Evolutionary conservation across 805 yeast genomes (phyloP).

Genomic region (Lipomyces japonicus): DNA sequence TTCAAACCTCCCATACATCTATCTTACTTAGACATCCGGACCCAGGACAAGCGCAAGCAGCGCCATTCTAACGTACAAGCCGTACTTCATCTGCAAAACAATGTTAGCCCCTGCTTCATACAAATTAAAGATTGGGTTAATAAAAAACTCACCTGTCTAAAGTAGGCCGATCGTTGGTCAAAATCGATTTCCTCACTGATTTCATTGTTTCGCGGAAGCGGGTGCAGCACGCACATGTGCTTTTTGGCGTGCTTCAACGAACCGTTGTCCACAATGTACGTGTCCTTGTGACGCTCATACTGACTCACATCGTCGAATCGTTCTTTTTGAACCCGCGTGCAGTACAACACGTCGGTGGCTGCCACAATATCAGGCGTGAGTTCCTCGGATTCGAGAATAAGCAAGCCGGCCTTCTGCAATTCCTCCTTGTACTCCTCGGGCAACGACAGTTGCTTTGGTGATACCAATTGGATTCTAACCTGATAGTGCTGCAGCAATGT

Average conservation of each 20-base stretch:
- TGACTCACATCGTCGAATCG: slow-evolving; percentile 74
- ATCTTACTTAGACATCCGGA: slow-evolving; percentile 10
- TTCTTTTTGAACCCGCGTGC: slow-evolving; percentile 98
- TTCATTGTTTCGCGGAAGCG: slow-evolving; percentile 95
- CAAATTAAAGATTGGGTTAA: neutral
- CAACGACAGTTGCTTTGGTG: slow-evolving; percentile 82
- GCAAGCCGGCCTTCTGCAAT: slow-evolving; percentile 63
- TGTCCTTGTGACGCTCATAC: slow-evolving; percentile 84
- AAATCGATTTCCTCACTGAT: slow-evolving; percentile 98
- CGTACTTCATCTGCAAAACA: slow-evolving; percentile 77
- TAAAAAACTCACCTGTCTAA: slow-evolving; percentile 63
- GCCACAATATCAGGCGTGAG: slow-evolving; percentile 83
- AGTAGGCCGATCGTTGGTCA: slow-evolving; percentile 98
- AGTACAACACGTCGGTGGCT: slow-evolving; percentile 89
- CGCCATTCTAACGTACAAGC: slow-evolving; percentile 98
- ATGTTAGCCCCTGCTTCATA: slow-evolving; percentile 8
- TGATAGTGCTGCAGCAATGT: slow-evolving; percentile 86
- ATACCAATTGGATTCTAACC: slow-evolving; percentile 84
- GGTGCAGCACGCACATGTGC: slow-evolving; percentile 99
- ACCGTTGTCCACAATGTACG: slow-evolving; percentile 88
- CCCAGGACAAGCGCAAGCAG: slow-evolving; percentile 97
- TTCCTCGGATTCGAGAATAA: slow-evolving; percentile 66
- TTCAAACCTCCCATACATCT: too few species aligned
- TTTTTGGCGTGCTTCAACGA: slow-evolving; percentile 89
- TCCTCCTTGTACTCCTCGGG: slow-evolving; percentile 71